Conservation (phyloP, 306 rosid genomes). For the Quercus gilva region DNA sequence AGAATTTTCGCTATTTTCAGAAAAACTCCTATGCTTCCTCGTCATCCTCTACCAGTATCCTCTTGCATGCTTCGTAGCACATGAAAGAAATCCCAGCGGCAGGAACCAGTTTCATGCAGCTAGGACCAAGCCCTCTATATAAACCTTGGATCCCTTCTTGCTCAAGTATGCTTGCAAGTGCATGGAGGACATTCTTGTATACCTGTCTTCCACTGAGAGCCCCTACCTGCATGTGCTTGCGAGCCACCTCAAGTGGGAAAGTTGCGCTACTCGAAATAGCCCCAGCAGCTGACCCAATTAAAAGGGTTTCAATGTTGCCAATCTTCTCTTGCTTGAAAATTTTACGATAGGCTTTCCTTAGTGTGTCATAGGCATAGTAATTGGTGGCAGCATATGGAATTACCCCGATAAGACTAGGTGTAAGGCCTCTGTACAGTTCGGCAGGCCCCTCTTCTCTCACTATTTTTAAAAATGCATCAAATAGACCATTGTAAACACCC, state of each 20-base stretch:
- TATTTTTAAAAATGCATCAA: conserved; percentile 85
- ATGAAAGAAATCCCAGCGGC: conserved; percentile 96
- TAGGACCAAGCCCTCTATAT: conserved; percentile 86
- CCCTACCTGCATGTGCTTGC: conserved; percentile 98
- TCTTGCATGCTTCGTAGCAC: conserved; percentile 99
- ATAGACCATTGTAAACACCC: conserved; percentile 65
- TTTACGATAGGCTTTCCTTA: conserved; percentile 75
- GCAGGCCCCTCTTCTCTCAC: conserved; percentile 77
- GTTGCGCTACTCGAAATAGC: conserved; percentile 91
- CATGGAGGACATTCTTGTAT: conserved; percentile 73
- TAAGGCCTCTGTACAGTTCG: conserved; percentile 88
- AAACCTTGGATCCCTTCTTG: conserved; percentile 78
- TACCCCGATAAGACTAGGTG: conserved; percentile 88
- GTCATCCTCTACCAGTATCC: conserved; percentile 56
- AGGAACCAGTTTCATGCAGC: conserved; percentile 95
- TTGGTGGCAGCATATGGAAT: conserved; percentile 90
- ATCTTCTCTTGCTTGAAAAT: conserved; percentile 70
- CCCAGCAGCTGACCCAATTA: conserved; percentile 92
- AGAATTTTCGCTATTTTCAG: neutral
- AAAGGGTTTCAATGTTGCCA: conserved; percentile 91
- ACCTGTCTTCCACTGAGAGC: conserved; percentile 83
- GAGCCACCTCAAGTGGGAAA: conserved; percentile 96
- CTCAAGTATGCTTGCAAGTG: conserved; percentile 79
- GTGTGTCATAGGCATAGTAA: conserved; percentile 81
- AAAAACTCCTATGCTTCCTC: conserved; percentile 45